Base-by-base conservation (phyloP, 805 yeast species). In the Pichia paraexigua region DNA sequence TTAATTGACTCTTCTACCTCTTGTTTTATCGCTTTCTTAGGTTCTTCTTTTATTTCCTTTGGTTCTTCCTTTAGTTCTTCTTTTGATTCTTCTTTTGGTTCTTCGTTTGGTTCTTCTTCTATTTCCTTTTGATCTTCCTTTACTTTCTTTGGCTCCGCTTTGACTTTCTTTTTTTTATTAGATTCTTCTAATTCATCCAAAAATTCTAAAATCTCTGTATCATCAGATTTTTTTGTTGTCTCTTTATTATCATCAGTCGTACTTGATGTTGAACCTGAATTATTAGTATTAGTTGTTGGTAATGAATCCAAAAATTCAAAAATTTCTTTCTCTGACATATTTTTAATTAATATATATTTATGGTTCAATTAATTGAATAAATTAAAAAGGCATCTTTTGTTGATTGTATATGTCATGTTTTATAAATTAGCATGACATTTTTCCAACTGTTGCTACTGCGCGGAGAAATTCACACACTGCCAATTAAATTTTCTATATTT, bases 241-340 rank as follows among this genome's bases (percentile, higher is more conserved):
- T 37, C 41, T 12, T 25, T 43, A 18, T 32, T 10, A 43, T 39
- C 24, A 11, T 28, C 13, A 3, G 15, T 24, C 7, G 48, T 13
- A 15, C 18, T 22, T 8, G 46, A 21, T 18, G 53, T 53, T 15
- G 56, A 54, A 32, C 56, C 49, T 20, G 61, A 60, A 35, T 57
- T 61, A 27, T 56, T 59, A 27, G 56, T 54, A 24, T 12, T 5
- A 30, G 64, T 68, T 47, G 83, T 89, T 3, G 95, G 94, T 46
- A 89, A 75, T 0, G 91, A 84, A 61, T 85, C 89, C 58, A 87
- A 74, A 62, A 87, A 87, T 56, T 86, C 92, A 50, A 87, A 73
- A 6, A 87, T 92, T 59, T 86, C 92, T 56, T 84, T 87, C 24
- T 83, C 82, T 37, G 41, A 37, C 41, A 20, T 40, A n/a, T 2